These are phyloP conservation scores for Trichophaea hybrida DNA, from an alignment of 2,329 filamentous ascomycete species.

Conservation along the genomic window DNA sequence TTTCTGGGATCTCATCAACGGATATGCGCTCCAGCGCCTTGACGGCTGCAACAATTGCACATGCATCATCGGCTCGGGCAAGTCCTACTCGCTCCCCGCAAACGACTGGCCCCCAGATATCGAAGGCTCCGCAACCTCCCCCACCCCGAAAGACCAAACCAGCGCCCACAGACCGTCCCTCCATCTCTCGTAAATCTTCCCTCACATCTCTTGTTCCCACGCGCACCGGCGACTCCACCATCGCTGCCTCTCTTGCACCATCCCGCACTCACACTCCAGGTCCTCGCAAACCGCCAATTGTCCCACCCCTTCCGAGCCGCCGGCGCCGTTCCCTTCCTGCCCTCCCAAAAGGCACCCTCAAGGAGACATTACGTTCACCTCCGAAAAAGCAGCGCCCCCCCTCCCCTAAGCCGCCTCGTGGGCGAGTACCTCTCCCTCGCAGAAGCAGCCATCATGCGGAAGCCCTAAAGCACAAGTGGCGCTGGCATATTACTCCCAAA, in stretches of 20 bases:
- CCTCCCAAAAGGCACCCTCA: conserved; percentile 50
- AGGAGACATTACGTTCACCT: conserved; percentile 43
- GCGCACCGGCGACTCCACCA: conserved; percentile 10
- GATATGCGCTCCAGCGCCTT: not conserved
- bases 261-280: conserved; percentile 29
- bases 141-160: conserved; percentile 29
- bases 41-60: not conserved
- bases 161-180: conserved; percentile 20
- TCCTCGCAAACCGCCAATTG: conserved; percentile 32
- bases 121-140: conserved; percentile 23
- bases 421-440: conserved; percentile 37
- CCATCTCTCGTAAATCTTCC: conserved; percentile 8
- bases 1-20: not conserved
- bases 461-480: conserved; percentile 60
- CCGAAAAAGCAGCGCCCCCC: conserved; percentile 43
- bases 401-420: conserved; percentile 38
- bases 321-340: conserved; percentile 34
- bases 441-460: conserved; percentile 63
- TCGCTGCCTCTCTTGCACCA: conserved; percentile 14
- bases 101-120: not conserved
- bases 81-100: not conserved
- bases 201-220: not conserved
- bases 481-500: conserved; percentile 54
- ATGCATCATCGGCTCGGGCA: not conserved
- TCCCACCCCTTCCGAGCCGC: conserved; percentile 29